These are phyloP conservation scores for Suillus subluteus DNA, from an alignment of 768 basidiomycete genomes.

Conservation along the genomic window DNA sequence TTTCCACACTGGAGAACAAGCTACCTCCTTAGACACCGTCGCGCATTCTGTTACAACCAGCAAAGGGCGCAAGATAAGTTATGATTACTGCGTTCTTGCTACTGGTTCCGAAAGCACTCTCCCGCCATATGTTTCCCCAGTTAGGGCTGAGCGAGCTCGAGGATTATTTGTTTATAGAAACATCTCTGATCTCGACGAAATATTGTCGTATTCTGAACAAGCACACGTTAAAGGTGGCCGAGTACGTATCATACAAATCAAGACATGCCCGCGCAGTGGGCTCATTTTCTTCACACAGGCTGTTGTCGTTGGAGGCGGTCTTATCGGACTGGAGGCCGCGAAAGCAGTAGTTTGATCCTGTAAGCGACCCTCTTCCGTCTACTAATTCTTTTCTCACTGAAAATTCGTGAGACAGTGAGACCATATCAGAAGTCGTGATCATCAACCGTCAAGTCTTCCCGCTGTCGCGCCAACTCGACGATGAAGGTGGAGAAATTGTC, in stretches of 20 bases:
- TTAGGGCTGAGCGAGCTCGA: constrained; percentile 41
- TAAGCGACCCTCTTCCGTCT: constrained; percentile 18
- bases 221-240: constrained; percentile 41
- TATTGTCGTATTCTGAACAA: constrained; percentile 59
- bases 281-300: constrained; percentile 28
- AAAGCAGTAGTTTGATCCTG: constrained; percentile 71
- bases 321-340: constrained; percentile 76
- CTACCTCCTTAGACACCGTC: constrained; percentile 41
- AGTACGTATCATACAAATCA: constrained; percentile 17
- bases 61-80: constrained; percentile 47
- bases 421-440: constrained; percentile 52
- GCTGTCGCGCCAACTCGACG: constrained; percentile 61
- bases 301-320: constrained; percentile 68
- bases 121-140: constrained; percentile 56
- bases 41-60: constrained; percentile 50
- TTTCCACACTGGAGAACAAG: constrained; percentile 54
- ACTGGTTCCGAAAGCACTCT: constrained; percentile 71
- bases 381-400: neutral
- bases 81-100: constrained; percentile 68
- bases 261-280: neutral
- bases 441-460: constrained; percentile 56
- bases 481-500: constrained; percentile 62
- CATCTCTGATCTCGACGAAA: constrained; percentile 66
- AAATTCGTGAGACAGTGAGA: constrained; percentile 19
- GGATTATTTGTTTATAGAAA: constrained; percentile 78